Percentiles rank a stretch among this genome's conserved stretches.
Conservation (phyloP, 306 rosid species). For the Hippophae tibetana region DNA sequence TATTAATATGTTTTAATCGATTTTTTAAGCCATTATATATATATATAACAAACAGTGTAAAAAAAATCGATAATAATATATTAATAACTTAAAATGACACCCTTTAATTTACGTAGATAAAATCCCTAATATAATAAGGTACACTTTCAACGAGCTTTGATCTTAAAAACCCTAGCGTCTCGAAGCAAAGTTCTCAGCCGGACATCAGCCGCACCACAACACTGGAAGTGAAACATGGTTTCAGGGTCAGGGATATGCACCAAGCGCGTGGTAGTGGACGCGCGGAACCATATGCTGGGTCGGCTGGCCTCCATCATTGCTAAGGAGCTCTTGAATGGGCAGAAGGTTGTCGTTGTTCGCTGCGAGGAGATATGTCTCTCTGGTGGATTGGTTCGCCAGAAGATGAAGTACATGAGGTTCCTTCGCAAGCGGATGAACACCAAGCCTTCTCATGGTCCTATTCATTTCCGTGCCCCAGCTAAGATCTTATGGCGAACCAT, state of each 20-base stretch:
- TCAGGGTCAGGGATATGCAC: constrained; percentile 65
- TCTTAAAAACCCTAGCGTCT: background rate
- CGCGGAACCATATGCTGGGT: constrained; percentile 75
- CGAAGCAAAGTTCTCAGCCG: too few species aligned
- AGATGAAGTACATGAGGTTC: constrained; percentile 73
- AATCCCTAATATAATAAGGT: too few species aligned
- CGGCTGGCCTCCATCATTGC: constrained; percentile 55
- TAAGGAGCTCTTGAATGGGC: constrained; percentile 65
- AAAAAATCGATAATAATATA: too few species aligned
- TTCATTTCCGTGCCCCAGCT: constrained; percentile 63
- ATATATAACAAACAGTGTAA: too few species aligned
- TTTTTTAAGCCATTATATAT: too few species aligned
- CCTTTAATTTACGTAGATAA: too few species aligned
- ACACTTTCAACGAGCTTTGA: background rate
- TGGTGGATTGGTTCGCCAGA: constrained; percentile 59
- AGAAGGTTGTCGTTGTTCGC: constrained; percentile 54
- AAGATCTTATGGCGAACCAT: constrained; percentile 81
- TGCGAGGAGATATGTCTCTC: constrained; percentile 71
- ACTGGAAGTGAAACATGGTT: constrained; percentile 35
- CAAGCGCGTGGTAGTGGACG: constrained; percentile 66
- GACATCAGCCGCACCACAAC: constrained; percentile 11
- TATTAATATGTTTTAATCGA: too few species aligned
- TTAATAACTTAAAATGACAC: too few species aligned
- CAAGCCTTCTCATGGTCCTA: constrained; percentile 74
- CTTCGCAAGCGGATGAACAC: constrained; percentile 77